These are phyloP conservation scores for Fusarium mangiferae DNA, from an alignment of 2,329 filamentous ascomycete genomes.

Conservation along the genomic window DNA sequence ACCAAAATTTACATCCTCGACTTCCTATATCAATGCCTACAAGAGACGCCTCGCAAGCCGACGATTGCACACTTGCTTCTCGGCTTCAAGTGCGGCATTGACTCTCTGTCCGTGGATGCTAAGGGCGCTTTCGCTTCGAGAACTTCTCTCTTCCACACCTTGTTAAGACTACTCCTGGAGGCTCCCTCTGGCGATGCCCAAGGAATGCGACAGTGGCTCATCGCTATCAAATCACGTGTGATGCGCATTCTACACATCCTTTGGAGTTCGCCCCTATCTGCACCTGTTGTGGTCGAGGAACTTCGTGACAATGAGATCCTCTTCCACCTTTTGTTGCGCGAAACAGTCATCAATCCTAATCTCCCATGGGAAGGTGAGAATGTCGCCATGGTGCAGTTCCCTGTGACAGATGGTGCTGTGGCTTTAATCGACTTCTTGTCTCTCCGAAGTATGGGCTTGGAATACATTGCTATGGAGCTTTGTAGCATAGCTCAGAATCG, in stretches of 20 bases:
- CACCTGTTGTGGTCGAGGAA: slow-evolving; percentile 78
- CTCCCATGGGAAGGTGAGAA: slow-evolving; percentile 79
- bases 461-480: slow-evolving; percentile 88
- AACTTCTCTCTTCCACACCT: slow-evolving; percentile 83
- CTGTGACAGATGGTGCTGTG: slow-evolving; percentile 72
- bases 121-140: slow-evolving; percentile 77
- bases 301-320: slow-evolving; percentile 83
- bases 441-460: slow-evolving; percentile 79
- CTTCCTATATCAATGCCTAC: slow-evolving; percentile 84
- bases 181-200: slow-evolving; percentile 73
- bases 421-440: slow-evolving; percentile 82
- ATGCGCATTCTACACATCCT: slow-evolving; percentile 82
- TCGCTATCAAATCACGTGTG: slow-evolving; percentile 73
- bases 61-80: slow-evolving; percentile 91
- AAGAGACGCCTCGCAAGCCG: slow-evolving; percentile 78
- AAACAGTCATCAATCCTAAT: slow-evolving; percentile 75
- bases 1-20: slow-evolving; percentile 88
- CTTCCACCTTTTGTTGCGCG: slow-evolving; percentile 78
- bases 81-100: slow-evolving; percentile 83
- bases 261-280: slow-evolving; percentile 85
- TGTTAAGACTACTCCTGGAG: slow-evolving; percentile 76
- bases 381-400: slow-evolving; percentile 71
- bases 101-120: slow-evolving; percentile 73
- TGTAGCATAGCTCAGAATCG: slow-evolving; percentile 78
- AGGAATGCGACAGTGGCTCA: slow-evolving; percentile 73